Conservation (phyloP, 371 early-diverging fungal genomes). For the Apophysomyces ossiformis region DNA sequence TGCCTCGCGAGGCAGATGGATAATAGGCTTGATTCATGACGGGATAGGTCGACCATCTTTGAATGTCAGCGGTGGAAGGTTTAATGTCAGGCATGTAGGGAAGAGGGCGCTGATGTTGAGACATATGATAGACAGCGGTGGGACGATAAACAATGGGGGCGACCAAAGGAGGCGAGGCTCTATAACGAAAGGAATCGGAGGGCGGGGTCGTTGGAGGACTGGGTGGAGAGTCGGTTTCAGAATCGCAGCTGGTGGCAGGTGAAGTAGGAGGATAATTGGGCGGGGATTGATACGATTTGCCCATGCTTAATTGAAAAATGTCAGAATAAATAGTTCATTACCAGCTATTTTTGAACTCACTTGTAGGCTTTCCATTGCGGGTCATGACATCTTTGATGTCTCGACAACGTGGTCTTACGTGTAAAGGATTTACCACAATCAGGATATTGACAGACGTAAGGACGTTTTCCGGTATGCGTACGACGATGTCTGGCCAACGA, state of each 20-base stretch:
- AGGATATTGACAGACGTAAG: conserved; percentile 42
- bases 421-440: conserved; percentile 60
- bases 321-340: conserved; percentile 6
- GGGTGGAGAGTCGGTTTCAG: conserved; percentile 39
- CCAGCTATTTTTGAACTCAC: conserved; percentile 20
- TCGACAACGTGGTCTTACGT: conserved; percentile 67
- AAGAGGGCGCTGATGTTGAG: conserved; percentile 9
- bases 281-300: conserved; percentile 31
- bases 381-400: conserved; percentile 58
- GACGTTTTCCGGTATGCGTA: conserved; percentile 47
- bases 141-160: conserved; percentile 31
- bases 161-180: conserved; percentile 18
- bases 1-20: conserved; percentile 6
- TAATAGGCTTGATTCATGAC: neutral
- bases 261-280: conserved; percentile 16
- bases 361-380: conserved; percentile 23
- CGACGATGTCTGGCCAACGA: conserved; percentile 46
- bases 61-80: neutral
- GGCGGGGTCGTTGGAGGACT: conserved; percentile 28
- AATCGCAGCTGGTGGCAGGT: conserved; percentile 35
- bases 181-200: conserved; percentile 25
- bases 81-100: conserved; percentile 2
- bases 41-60: conserved; percentile 7
- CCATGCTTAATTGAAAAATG: conserved; percentile 13
- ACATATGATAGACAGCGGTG: conserved; percentile 5